Evolutionary conservation across 768 basidiomycete species (phyloP), one percentile per base, ranked within the genome.

Genomic region (Tephrocybe sp.): DNA sequence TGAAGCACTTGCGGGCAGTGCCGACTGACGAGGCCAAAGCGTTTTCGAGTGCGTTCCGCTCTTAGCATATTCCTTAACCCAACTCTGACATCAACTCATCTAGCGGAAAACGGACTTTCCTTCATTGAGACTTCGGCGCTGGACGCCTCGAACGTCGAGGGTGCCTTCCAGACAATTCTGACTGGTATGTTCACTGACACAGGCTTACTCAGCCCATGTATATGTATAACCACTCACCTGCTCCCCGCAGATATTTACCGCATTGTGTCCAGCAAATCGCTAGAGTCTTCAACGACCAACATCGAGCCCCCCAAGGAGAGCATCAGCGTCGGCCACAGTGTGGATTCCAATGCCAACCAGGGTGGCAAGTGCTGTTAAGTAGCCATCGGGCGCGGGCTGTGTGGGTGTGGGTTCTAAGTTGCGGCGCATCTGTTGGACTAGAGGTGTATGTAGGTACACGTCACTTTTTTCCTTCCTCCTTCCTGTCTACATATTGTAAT

Each of bases 41-140:
- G 10, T 98, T 98, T 69, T 73, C 93, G 30, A 79, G 94, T 93
- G 68, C 65, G 84, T 80, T 44, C 18, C 41, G 10, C n/a, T 28
- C 43, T 36, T 36, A n/a, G 7, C 18, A 23, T 10, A 23, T n/a
- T 18, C 36, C 14, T 36, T n/a, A 12, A 7, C 48, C 40, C 39
- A 28, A 25, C 41, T 33, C 53, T 64, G 43, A 48, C 21, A 48
- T 15, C 30, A 3, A 40, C 33, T 45, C 9, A 45, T 47, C 20
- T 62, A 93, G 93, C 89, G 61, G 93, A 96, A 74, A 93, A 95
- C 64, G 86, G 85, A 18, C 71, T 98, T 60, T 91, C 88, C 49
- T 96, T 96, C 79, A 96, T 99, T 59, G 96, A 99, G 79, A 99
- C 96, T 54, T 99, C 96, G 65, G 96, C 96, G 74, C 86, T 98